Percentiles rank a stretch among this genome's conserved stretches.
Evolutionary conservation across 2,329 filamentous ascomycete species (phyloP).

Genomic region (Zymoseptoria crescenta): DNA sequence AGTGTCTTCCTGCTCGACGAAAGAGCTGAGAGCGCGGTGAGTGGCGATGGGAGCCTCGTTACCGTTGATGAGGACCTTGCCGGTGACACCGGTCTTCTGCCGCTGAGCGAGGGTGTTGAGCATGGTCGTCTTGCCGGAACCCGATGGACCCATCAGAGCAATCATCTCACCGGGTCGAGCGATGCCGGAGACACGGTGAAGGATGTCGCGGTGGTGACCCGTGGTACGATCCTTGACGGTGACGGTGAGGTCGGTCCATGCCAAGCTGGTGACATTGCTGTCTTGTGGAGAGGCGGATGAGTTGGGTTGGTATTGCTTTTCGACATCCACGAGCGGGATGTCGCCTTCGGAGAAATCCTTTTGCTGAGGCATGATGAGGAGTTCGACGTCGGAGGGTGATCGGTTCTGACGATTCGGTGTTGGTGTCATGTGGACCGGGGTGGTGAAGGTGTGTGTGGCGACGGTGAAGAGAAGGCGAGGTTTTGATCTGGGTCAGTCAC

Average conservation of each 20-base stretch:
- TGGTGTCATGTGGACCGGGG: slow-evolving; percentile 8
- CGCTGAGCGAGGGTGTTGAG: slow-evolving; percentile 67
- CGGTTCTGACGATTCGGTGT: slow-evolving; percentile 6
- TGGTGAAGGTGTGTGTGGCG: neutral
- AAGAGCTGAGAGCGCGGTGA: slow-evolving; percentile 54
- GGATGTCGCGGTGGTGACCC: slow-evolving; percentile 43
- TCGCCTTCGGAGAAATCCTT: neutral
- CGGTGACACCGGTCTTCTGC: slow-evolving; percentile 41
- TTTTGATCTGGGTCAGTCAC: neutral
- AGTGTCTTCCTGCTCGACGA: slow-evolving; percentile 80
- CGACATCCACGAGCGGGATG: slow-evolving; percentile 11
- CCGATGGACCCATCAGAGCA: slow-evolving; percentile 68
- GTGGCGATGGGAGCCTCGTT: slow-evolving; percentile 15
- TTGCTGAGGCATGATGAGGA: slow-evolving; percentile 12
- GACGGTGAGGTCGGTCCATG: slow-evolving; percentile 58
- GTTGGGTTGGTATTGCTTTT: slow-evolving; percentile 7
- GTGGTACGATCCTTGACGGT: slow-evolving; percentile 60
- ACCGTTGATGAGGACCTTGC: slow-evolving; percentile 55
- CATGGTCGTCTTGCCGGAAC: slow-evolving; percentile 70
- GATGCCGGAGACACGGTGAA: slow-evolving; percentile 13
- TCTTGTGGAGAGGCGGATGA: slow-evolving; percentile 27
- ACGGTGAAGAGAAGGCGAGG: neutral
- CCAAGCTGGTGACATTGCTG: slow-evolving; percentile 50
- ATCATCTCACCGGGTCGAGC: slow-evolving; percentile 56
- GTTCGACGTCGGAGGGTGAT: slow-evolving; percentile 13